phyloP scores from a whole-genome alignment of 192 early-diverging fungal genomes.

The Podila epicladia region DNA sequence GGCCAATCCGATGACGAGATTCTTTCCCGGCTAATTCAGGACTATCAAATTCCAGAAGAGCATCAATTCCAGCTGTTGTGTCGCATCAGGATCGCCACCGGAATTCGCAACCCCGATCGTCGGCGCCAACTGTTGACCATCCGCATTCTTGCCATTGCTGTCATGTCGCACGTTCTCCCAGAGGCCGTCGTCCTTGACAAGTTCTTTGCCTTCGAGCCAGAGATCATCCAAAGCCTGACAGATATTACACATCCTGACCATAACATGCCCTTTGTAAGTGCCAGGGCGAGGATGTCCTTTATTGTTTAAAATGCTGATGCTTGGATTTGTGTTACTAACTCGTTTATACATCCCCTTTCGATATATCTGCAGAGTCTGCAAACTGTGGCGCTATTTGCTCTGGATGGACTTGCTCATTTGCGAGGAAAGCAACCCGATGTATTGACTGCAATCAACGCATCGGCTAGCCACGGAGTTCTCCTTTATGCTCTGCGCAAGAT shows the following conservation, averaged over 20 bases:
- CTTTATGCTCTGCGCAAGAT: conserved; percentile 85
- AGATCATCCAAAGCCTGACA: conserved; percentile 81
- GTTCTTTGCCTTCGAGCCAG: conserved; percentile 90
- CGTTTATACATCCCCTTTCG: background rate
- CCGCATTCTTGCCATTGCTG: conserved; percentile 81
- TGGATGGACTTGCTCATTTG: conserved; percentile 88
- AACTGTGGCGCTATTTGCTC: conserved; percentile 79
- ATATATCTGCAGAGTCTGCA: conserved; percentile 67
- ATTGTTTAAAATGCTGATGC: background rate
- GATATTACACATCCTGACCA: conserved; percentile 77
- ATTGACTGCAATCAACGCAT: conserved; percentile 87
- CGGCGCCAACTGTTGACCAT: conserved; percentile 73
- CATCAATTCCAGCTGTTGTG: conserved; percentile 85
- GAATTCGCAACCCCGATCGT: conserved; percentile 54
- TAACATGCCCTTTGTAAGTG: conserved; percentile 67
- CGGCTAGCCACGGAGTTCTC: conserved; percentile 92
- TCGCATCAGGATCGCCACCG: conserved; percentile 79
- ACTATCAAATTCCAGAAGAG: conserved; percentile 75
- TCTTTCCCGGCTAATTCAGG: conserved; percentile 67
- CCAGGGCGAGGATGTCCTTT: background rate
- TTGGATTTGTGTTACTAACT: background rate
- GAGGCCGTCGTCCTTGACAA: conserved; percentile 73
- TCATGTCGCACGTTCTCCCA: conserved; percentile 72
- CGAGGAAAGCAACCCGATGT: conserved; percentile 81
- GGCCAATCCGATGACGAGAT: conserved; percentile 62